These are phyloP conservation scores for Silene uniflora DNA, from an alignment of 148 eudicot genomes.

Conservation along the genomic window DNA sequence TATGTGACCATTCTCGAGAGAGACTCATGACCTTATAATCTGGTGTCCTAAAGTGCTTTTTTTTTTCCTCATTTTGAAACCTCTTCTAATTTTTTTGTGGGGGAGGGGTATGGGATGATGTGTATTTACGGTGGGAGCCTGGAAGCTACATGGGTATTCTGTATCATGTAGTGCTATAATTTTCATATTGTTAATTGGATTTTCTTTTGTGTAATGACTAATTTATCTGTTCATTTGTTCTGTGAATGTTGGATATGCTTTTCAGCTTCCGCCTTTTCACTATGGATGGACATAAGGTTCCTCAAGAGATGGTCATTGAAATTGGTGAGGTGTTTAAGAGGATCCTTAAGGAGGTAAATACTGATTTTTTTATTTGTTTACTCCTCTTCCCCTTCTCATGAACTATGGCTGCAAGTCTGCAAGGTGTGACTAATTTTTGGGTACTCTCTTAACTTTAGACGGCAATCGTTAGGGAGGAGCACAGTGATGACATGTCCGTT, in stretches of 20 bases:
- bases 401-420: background rate
- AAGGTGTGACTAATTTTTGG: conserved; percentile 16
- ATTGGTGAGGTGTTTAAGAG: conserved; percentile 74
- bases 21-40: background rate
- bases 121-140: background rate
- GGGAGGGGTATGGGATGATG: background rate
- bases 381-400: background rate
- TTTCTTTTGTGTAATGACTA: conserved; percentile 5
- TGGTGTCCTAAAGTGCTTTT: background rate
- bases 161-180: background rate
- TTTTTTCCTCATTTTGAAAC: background rate
- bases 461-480: conserved; percentile 77
- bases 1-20: background rate
- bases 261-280: conserved; percentile 77
- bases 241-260: conserved; percentile 29
- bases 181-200: background rate
- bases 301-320: conserved; percentile 75
- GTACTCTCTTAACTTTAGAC: conserved; percentile 44
- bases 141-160: conserved; percentile 1
- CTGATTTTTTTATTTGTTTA: background rate
- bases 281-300: conserved; percentile 71
- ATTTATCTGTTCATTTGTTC: conserved; percentile 7
- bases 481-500: conserved; percentile 75
- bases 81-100: background rate
- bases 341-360: conserved; percentile 71